phyloP scores from a whole-genome alignment of 73 alveolate species.

The Paramecium tetraurelia region DNA sequence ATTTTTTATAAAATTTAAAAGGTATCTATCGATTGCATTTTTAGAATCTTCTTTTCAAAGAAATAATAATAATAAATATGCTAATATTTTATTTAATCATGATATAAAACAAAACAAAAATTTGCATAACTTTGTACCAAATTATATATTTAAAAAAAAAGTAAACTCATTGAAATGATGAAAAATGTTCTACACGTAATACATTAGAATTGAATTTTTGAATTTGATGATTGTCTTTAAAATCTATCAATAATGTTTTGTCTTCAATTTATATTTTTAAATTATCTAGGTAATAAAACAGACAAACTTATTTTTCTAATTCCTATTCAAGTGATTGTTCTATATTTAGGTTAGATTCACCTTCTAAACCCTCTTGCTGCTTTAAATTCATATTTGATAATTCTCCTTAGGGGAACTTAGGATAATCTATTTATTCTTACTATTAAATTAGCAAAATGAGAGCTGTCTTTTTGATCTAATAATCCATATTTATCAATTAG shows the following conservation, averaged over 20 bases:
- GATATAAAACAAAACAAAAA: too few species aligned
- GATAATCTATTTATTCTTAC: background rate
- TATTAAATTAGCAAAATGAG: background rate
- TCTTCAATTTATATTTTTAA: background rate
- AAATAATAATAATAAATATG: too few species aligned
- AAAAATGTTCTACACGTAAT: background rate
- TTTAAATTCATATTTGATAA: background rate
- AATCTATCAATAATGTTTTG: background rate
- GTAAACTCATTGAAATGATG: background rate
- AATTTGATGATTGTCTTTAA: background rate
- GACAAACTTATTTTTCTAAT: background rate
- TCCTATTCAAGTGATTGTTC: background rate
- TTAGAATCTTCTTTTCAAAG: too few species aligned
- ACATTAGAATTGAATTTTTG: background rate
- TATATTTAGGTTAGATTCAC: background rate
- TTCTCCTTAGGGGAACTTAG: background rate
- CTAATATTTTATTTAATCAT: too few species aligned
- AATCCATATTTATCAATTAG: background rate
- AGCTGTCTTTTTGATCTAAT: background rate
- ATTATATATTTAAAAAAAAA: too few species aligned
- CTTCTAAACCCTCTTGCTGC: background rate
- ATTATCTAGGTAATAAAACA: background rate
- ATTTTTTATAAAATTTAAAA: too few species aligned
- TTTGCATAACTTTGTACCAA: background rate
- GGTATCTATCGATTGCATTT: too few species aligned